These are phyloP conservation scores for Nannizzia gypsea DNA, from an alignment of 2,329 filamentous ascomycete genomes.

Conservation along the genomic window DNA sequence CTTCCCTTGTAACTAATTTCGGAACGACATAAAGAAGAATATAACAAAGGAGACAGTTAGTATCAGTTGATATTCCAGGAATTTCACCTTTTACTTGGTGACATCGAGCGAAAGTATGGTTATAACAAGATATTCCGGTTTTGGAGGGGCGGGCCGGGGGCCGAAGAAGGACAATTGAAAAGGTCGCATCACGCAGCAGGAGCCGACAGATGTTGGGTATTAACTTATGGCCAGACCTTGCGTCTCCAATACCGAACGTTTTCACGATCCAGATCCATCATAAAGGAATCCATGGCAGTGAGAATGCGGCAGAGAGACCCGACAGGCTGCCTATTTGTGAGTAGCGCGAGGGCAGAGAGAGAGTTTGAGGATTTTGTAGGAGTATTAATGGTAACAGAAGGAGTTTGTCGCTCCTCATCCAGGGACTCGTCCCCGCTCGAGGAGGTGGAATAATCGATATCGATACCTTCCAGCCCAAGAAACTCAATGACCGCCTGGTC, in stretches of 20 bases:
- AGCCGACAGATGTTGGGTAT: not conserved
- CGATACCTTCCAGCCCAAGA: conserved; percentile 10
- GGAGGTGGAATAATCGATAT: not conserved
- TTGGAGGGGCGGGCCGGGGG: not conserved
- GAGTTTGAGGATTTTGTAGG: not conserved
- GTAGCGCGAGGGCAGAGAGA: conserved; percentile 6
- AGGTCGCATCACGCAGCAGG: not conserved
- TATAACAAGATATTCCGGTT: not conserved
- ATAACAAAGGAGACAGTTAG: not conserved
- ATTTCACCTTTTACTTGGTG: not conserved
- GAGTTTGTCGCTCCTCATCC: not conserved
- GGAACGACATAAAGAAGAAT: not conserved
- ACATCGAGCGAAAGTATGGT: not conserved
- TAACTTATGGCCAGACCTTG: not conserved
- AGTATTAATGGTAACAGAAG: not conserved
- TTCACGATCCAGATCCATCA: conserved; percentile 10
- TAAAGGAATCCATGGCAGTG: conserved; percentile 9
- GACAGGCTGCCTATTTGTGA: conserved; percentile 8
- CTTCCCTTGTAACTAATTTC: not conserved
- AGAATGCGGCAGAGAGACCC: conserved; percentile 13
- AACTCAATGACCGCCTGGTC: conserved; percentile 9
- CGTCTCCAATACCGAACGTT: conserved; percentile 11
- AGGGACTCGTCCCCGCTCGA: not conserved
- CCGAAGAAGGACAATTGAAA: not conserved
- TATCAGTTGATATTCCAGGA: not conserved